phyloP scores from a whole-genome alignment of 495 filamentous ascomycete genomes.

The Xylaria palmicola region DNA sequence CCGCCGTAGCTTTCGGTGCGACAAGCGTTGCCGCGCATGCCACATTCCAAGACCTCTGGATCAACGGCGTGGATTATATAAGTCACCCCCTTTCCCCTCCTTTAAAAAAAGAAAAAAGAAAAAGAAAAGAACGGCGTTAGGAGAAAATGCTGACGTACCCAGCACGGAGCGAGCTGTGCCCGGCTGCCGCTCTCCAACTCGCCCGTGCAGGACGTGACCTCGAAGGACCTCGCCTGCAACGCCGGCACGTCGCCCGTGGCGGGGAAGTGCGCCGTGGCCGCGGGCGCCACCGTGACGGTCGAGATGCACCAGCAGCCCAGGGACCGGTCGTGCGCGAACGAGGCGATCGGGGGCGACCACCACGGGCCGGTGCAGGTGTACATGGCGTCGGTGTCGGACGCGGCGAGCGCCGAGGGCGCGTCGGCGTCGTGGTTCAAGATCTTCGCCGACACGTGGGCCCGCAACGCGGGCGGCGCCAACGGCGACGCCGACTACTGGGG shows the following conservation, averaged over 20 bases:
- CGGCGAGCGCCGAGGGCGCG: slow-evolving; percentile 44
- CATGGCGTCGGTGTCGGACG: slow-evolving; percentile 52
- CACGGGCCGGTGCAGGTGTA: slow-evolving; percentile 53
- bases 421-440: slow-evolving; percentile 52
- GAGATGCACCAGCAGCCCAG: slow-evolving; percentile 54
- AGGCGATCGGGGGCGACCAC: slow-evolving; percentile 52
- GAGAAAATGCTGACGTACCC: slow-evolving; percentile 5
- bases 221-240: slow-evolving; percentile 42
- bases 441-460: slow-evolving; percentile 48
- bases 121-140: background rate
- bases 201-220: slow-evolving; percentile 43
- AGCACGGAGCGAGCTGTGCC: slow-evolving; percentile 39
- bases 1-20: slow-evolving; percentile 1
- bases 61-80: slow-evolving; percentile 50
- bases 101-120: background rate
- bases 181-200: slow-evolving; percentile 45
- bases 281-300: slow-evolving; percentile 47
- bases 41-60: slow-evolving; percentile 53
- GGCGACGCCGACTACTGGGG: slow-evolving; percentile 53
- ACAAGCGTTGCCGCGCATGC: slow-evolving; percentile 42
- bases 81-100: slow-evolving; percentile 18
- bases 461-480: slow-evolving; percentile 27
- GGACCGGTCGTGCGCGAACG: slow-evolving; percentile 41
- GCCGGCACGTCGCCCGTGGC: slow-evolving; percentile 32
- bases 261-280: slow-evolving; percentile 47